Evolutionary conservation across 1,284 basidiomycete species (phyloP).

Genomic region (Fistulinella cinereoalba): DNA sequence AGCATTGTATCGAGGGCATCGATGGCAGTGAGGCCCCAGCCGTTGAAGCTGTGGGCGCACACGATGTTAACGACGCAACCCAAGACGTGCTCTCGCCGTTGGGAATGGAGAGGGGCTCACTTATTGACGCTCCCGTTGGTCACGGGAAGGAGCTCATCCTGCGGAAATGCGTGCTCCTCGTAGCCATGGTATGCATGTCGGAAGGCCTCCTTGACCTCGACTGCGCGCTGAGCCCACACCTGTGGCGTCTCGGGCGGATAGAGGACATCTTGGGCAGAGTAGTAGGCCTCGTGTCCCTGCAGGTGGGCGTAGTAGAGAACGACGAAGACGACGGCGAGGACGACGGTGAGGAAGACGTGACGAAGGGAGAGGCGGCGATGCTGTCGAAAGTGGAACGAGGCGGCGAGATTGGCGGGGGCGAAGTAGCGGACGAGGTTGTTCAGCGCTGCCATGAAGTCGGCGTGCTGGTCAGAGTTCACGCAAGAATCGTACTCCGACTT

Average conservation of each 20-base stretch:
- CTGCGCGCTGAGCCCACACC: slow-evolving; percentile 54
- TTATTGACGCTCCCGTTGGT: slow-evolving; percentile 46
- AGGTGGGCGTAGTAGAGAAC: slow-evolving; percentile 21
- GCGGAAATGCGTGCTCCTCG: slow-evolving; percentile 50
- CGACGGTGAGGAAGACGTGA: slow-evolving; percentile 28
- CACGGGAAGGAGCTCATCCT: slow-evolving; percentile 60
- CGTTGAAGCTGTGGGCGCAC: slow-evolving; percentile 55
- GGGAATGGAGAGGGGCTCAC: slow-evolving; percentile 37
- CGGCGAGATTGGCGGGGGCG: neutral
- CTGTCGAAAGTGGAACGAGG: slow-evolving; percentile 5
- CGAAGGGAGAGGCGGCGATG: slow-evolving; percentile 27
- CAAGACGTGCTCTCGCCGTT: neutral
- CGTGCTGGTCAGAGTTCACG: neutral
- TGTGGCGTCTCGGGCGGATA: slow-evolving; percentile 24
- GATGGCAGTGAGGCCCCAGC: slow-evolving; percentile 83
- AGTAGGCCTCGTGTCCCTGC: slow-evolving; percentile 1
- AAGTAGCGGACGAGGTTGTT: slow-evolving; percentile 3
- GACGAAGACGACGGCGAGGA: slow-evolving; percentile 21
- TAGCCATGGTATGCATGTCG: slow-evolving; percentile 62
- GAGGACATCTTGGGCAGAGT: slow-evolving; percentile 6
- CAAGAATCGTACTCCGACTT: too few relatives aligned
- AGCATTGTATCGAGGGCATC: slow-evolving; percentile 88
- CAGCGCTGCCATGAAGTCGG: slow-evolving; percentile 3
- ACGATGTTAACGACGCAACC: slow-evolving; percentile 8
- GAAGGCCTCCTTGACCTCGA: slow-evolving; percentile 58